These are phyloP conservation scores for Ceratocystis smalleyi DNA, from an alignment of 2,329 filamentous ascomycete species.

Conservation along the genomic window DNA sequence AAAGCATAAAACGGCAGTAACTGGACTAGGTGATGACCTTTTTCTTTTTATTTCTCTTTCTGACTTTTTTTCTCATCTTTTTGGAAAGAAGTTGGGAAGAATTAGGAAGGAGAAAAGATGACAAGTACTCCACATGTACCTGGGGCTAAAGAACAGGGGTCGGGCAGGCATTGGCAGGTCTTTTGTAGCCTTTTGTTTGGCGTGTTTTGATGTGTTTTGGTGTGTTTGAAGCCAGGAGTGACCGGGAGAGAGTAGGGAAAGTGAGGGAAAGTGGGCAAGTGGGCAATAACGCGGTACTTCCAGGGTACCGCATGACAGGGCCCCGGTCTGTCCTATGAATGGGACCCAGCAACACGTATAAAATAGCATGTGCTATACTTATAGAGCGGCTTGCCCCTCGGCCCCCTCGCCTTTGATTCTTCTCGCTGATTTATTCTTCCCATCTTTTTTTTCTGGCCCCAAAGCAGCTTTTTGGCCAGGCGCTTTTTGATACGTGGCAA, in stretches of 20 bases:
- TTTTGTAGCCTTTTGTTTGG: background rate
- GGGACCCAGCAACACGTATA: conserved; percentile 26
- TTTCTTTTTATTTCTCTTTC: background rate
- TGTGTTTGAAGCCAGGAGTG: background rate
- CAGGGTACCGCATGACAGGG: conserved; percentile 8
- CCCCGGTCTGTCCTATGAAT: conserved; percentile 2
- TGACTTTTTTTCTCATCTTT: conserved; percentile 4
- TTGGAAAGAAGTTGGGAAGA: background rate
- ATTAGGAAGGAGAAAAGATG: background rate
- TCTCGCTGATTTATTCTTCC: conserved; percentile 15
- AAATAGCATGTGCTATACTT: conserved; percentile 31
- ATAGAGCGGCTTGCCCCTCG: conserved; percentile 32
- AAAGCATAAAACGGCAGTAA: background rate
- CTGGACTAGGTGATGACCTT: background rate
- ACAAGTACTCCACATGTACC: conserved; percentile 16
- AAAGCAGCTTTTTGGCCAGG: conserved; percentile 3
- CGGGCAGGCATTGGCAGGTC: background rate
- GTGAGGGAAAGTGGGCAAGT: background rate
- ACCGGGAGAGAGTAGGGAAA: background rate
- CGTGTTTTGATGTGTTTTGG: background rate
- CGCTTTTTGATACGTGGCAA: conserved; percentile 6
- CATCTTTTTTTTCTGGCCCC: conserved; percentile 11
- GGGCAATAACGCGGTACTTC: conserved; percentile 10
- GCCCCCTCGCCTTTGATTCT: conserved; percentile 17
- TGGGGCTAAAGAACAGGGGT: conserved; percentile 12